Conservation (phyloP, 108 stramenopile species). For the Stephanodiscus minutulus region DNA sequence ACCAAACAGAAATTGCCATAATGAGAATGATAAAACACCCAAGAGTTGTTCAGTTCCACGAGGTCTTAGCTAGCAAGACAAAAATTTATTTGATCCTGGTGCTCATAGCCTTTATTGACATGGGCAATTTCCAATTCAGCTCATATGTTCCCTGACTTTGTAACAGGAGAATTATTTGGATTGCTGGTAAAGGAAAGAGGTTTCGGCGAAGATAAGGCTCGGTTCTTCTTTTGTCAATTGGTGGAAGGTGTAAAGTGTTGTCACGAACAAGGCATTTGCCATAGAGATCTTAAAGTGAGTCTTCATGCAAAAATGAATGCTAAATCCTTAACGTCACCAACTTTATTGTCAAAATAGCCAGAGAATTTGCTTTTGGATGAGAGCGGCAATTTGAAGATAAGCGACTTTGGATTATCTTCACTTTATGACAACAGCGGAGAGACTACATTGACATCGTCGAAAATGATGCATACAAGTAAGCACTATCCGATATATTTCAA, state of each 20-base stretch:
- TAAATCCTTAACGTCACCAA: too few relatives aligned
- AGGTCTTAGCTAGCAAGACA: conserved; percentile 83
- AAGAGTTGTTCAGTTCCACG: conserved; percentile 81
- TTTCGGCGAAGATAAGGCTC: conserved; percentile 72
- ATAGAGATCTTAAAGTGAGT: conserved; percentile 69
- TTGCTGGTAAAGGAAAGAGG: conserved; percentile 67
- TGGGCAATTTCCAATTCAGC: too few relatives aligned
- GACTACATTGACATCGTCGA: conserved; percentile 37
- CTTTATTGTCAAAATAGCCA: conserved; percentile 30
- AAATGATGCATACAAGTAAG: conserved; percentile 32
- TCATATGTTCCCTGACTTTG: too few relatives aligned
- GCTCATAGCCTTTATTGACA: too few relatives aligned
- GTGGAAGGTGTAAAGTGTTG: conserved; percentile 77
- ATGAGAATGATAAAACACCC: conserved; percentile 84
- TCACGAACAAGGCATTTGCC: conserved; percentile 73
- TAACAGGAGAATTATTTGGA: conserved; percentile 71
- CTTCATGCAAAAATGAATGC: neutral
- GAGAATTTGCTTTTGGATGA: conserved; percentile 83
- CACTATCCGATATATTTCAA: conserved; percentile 1
- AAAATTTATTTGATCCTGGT: conserved; percentile 91
- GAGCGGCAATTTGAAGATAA: conserved; percentile 72
- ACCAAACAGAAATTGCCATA: conserved; percentile 60
- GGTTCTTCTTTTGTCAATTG: conserved; percentile 82
- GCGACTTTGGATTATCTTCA: conserved; percentile 85
- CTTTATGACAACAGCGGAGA: conserved; percentile 63